Evolutionary conservation across 2,329 filamentous ascomycete species (phyloP), one percentile per base, ranked within the genome.

Genomic region (Orbilia oligospora): DNA sequence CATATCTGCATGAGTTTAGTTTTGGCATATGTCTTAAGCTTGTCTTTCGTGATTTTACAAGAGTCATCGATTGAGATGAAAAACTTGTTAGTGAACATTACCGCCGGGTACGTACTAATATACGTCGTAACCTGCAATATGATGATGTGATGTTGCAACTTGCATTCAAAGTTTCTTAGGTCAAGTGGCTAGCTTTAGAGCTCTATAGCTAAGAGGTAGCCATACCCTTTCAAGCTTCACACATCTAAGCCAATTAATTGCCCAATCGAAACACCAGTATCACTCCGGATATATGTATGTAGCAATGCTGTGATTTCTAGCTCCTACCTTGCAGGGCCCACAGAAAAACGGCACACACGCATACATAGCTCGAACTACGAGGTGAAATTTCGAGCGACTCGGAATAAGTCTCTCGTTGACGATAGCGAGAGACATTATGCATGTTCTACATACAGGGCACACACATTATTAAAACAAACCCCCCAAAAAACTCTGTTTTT

Each of bases 151-250:
- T 71, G 73, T 41, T 71, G 73, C 66, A 48, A 51, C 51, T 77
- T 67, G 73, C 73, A 77, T 63, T 48, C 66, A 63, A 36, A 67
- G 44, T 71, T 77, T 67, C 18, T 49, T 46, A 49, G 58, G 58
- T 67, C 73, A 20, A 71, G 66, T 77, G 73, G 73, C 61, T 68
- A 67, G 73, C 61, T 68, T 77, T 77, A 58, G 67, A 41, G 58
- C 58, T 49, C 67, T 67, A 5, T 24, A 24, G 4, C 48, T 24
- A 10, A 8, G 18, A 53, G 72, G n/a, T n/a, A 49, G 49, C 46
- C 66, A 63, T 55, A 55, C 56, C 58, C 12, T 20, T 66, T 27
- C 56, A 24, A 41, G 56, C 5, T 51, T 48, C 51, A 56, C 53
- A 49, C 44, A 41, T 49, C 49, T 41, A 49, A 24, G n/a, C 36